phyloP scores from a whole-genome alignment of 495 filamentous ascomycete genomes.

The Talaromyces adpressus region DNA sequence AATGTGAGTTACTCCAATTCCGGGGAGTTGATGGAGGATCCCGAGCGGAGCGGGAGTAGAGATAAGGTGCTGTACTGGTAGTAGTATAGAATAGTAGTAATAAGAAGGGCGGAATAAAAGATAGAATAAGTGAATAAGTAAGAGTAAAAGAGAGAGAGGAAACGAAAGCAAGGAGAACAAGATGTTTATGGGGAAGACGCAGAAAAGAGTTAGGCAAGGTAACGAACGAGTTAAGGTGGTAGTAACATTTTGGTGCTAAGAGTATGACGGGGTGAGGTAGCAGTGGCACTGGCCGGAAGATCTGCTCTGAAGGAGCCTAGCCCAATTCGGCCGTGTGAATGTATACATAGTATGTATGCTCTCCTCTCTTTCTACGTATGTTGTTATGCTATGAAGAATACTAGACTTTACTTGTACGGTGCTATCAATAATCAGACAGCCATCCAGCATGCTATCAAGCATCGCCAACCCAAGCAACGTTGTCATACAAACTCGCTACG shows the following conservation, averaged over 20 bases:
- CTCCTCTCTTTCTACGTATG: too few species aligned
- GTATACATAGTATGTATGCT: too few species aligned
- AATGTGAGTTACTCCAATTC: not conserved
- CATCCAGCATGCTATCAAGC: not conserved
- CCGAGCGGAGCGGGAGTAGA: not conserved
- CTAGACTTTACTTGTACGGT: too few species aligned
- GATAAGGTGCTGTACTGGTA: not conserved
- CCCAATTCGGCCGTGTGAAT: not conserved
- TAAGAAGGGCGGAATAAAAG: slow-evolving; percentile 4
- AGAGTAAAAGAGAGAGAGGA: slow-evolving; percentile 7
- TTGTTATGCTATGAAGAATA: too few species aligned
- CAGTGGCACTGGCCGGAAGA: not conserved
- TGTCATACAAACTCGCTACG: not conserved
- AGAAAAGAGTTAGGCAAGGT: slow-evolving; percentile 1
- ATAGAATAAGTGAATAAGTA: not conserved
- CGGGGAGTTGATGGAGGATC: not conserved
- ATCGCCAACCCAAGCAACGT: not conserved
- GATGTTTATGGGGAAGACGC: slow-evolving; percentile 4
- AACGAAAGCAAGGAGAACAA: slow-evolving; percentile 3
- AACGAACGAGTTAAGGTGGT: slow-evolving; percentile 4
- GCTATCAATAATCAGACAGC: too few species aligned
- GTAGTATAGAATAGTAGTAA: too few species aligned
- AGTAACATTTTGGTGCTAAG: not conserved
- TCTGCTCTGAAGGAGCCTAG: not conserved
- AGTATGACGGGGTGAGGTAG: slow-evolving; percentile 7